Conservation (phyloP, 495 filamentous ascomycete species). For the Podospora bellae-mahoneyi region DNA sequence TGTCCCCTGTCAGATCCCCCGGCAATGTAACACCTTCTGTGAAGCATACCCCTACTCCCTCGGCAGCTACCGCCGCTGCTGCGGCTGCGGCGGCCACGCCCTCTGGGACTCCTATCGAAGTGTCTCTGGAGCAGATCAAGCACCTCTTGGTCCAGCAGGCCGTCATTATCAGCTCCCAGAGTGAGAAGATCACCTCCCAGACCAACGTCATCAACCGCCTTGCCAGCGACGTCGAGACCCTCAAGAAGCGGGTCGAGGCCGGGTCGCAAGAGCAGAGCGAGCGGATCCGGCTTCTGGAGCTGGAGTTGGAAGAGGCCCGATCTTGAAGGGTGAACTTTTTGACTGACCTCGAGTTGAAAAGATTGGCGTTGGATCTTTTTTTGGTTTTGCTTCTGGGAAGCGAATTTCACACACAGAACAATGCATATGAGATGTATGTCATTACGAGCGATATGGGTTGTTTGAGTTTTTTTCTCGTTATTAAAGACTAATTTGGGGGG, state of each 20-base stretch:
- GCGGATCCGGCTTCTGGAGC: constrained; percentile 64
- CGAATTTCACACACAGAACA: not conserved
- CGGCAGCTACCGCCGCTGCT: constrained; percentile 17
- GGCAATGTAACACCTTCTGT: constrained; percentile 17
- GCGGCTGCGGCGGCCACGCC: constrained; percentile 24
- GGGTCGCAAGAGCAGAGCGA: constrained; percentile 61
- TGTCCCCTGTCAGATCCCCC: constrained; percentile 35
- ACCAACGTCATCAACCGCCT: constrained; percentile 60
- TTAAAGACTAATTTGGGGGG: not conserved
- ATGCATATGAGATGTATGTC: not conserved
- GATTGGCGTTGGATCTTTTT: not conserved
- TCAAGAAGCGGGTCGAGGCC: constrained; percentile 63
- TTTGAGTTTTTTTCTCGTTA: not conserved
- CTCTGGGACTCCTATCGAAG: constrained; percentile 34
- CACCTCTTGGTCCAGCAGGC: constrained; percentile 59
- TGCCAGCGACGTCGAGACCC: constrained; percentile 63
- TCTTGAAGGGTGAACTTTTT: constrained; percentile 26
- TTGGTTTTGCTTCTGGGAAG: not conserved
- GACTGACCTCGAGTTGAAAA: not conserved
- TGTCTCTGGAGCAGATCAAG: constrained; percentile 61
- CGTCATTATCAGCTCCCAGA: constrained; percentile 53
- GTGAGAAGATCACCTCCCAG: constrained; percentile 57
- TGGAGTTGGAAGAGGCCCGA: constrained; percentile 58
- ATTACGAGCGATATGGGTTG: not conserved
- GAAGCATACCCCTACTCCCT: constrained; percentile 17